Evolutionary conservation across 805 yeast genomes (phyloP).

Genomic region (Kregervanrija pseudodelftensis): DNA sequence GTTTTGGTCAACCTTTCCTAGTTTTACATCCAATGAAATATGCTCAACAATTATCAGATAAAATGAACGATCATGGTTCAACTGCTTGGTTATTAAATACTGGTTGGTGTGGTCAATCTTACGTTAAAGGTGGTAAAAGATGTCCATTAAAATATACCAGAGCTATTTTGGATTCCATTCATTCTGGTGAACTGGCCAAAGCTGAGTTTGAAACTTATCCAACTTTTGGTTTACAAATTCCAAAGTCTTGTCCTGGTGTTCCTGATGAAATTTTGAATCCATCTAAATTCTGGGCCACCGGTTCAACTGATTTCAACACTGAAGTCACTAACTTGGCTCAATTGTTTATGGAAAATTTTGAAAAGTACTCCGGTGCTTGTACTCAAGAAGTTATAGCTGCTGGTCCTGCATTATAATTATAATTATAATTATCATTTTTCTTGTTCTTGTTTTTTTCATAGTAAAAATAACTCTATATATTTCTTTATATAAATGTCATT

Average conservation of each 20-base stretch:
- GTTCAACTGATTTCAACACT: constrained; percentile 40
- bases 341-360: constrained; percentile 81
- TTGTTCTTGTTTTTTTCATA: too few species aligned
- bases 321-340: constrained; percentile 64
- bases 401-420: constrained; percentile 59
- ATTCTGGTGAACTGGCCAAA: constrained; percentile 77
- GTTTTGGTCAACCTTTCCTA: constrained; percentile 98
- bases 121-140: constrained; percentile 89
- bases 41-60: constrained; percentile 92
- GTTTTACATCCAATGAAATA: constrained; percentile 97
- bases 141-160: constrained; percentile 97
- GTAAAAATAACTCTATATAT: too few species aligned
- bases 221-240: constrained; percentile 80
- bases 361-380: constrained; percentile 74
- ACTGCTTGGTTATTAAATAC: constrained; percentile 96
- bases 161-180: constrained; percentile 91
- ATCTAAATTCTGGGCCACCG: constrained; percentile 67
- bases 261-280: constrained; percentile 87
- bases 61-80: constrained; percentile 82
- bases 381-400: constrained; percentile 86
- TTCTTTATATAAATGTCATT: too few species aligned
- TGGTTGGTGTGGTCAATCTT: constrained; percentile 97
- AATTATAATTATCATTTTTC: background rate
- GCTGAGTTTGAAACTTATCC: constrained; percentile 81
- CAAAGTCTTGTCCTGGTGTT: constrained; percentile 74